These are phyloP conservation scores for Ogataea thermomethanolica DNA, from an alignment of 805 yeast species.

Conservation along the genomic window DNA sequence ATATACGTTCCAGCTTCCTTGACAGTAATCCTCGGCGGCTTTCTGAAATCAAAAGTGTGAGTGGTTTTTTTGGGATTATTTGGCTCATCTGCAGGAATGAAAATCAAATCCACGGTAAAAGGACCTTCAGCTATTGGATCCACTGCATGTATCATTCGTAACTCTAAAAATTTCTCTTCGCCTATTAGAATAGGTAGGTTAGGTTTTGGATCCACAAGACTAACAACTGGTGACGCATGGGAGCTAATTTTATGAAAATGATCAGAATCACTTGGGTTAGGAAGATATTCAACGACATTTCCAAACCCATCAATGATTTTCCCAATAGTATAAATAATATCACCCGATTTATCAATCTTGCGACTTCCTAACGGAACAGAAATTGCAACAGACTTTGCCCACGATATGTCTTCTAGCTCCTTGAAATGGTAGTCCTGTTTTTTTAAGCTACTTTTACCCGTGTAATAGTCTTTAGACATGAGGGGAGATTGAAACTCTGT, in stretches of 20 bases:
- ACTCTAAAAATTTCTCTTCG: conserved; percentile 31
- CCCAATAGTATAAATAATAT: conserved; percentile 52
- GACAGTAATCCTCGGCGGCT: conserved; percentile 34
- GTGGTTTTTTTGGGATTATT: conserved; percentile 15
- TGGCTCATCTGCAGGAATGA: conserved; percentile 25
- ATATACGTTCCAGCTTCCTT: conserved; percentile 64
- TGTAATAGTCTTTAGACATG: conserved; percentile 30
- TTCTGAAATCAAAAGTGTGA: conserved; percentile 29
- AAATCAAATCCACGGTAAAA: conserved; percentile 36
- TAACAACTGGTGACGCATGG: conserved; percentile 53
- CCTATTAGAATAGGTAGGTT: conserved; percentile 29
- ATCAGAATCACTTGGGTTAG: conserved; percentile 33
- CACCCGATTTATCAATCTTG: conserved; percentile 40
- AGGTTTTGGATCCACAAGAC: conserved; percentile 38
- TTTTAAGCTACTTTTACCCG: conserved; percentile 18
- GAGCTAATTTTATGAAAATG: conserved; percentile 45
- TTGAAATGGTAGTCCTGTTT: conserved; percentile 27
- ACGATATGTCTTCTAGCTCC: conserved; percentile 38
- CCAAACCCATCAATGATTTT: conserved; percentile 67
- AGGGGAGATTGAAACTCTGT: conserved; percentile 47
- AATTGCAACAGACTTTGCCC: conserved; percentile 32
- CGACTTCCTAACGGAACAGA: conserved; percentile 28
- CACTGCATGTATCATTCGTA: conserved; percentile 25
- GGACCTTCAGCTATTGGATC: conserved; percentile 45
- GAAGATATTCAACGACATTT: conserved; percentile 45